Evolutionary conservation across 2,329 filamentous ascomycete genomes (phyloP), one percentile per base, ranked within the genome.

Genomic region (Neofusicoccum ribis): DNA sequence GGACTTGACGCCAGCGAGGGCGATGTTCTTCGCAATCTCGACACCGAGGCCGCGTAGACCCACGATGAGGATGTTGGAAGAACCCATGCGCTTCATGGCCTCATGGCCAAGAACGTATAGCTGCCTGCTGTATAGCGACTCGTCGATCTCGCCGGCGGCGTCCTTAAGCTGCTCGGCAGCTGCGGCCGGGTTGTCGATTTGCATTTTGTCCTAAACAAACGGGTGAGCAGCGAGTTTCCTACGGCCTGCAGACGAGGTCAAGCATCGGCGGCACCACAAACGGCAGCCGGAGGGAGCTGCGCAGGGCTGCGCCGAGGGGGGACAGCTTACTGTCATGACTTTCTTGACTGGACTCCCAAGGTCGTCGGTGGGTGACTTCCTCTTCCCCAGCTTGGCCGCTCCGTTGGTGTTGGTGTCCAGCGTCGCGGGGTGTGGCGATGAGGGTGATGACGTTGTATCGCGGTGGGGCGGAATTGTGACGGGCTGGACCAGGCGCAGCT

Each of bases 51-150:
- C 95, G 78, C 95, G 94, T 70, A 98, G 83, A 69, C 95, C 95
- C 68, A 94, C 91, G 65, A 99, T 85, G 62, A 99, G 90, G 67
- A 99, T 87, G 76, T 98, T 96, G 64, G 95, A 98, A 68, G 93
- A 91, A 74, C 93, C 88, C 95, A 99, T 99, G 74, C 95, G 93
- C 85, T 96, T 98, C 95, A 99, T 99, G 70, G 95, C 88, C 78
- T 90, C 88, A 75, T 90, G 88, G 64, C 95, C 88, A 64, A 90
- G 85, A 64, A 90, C 88, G 72, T 90, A 90, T 60, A 89, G 84
- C 80, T 89, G 87, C 70, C 87, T 81, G 76, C 86, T 89, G 80
- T 89, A 89, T 64, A 89, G 79, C 46, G 86, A 88, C 77, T 89
- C 87, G 71, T 89, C 87, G 71, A 89, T 89, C 71, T 89, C 87